A percentile compares a stretch with the other conserved stretches of the same genome.
These are phyloP conservation scores for Neonectria faginata DNA, from an alignment of 2,329 filamentous ascomycete species.

Conservation along the genomic window DNA sequence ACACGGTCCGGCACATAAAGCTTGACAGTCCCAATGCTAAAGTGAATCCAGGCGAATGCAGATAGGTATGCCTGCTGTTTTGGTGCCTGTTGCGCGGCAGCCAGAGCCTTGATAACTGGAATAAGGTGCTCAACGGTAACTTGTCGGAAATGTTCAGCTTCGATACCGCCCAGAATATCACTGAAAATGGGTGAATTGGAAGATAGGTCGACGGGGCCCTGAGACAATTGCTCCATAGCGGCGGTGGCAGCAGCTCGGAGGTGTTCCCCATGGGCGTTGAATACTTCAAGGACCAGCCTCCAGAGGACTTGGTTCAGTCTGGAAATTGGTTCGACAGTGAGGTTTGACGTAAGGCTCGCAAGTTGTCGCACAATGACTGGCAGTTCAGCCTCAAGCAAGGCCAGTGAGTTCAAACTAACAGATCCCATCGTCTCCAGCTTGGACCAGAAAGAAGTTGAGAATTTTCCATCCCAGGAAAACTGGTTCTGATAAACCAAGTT, in stretches of 20 bases:
- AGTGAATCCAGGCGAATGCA: slow-evolving; percentile 76
- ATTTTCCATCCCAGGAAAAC: slow-evolving; percentile 56
- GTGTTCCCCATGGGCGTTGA: slow-evolving; percentile 53
- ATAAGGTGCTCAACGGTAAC: slow-evolving; percentile 58
- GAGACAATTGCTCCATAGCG: slow-evolving; percentile 39
- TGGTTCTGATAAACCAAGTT: slow-evolving; percentile 56
- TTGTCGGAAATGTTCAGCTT: slow-evolving; percentile 52
- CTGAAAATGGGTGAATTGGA: slow-evolving; percentile 34
- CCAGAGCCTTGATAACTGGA: slow-evolving; percentile 59
- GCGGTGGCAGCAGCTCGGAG: slow-evolving; percentile 47
- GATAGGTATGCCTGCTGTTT: slow-evolving; percentile 48
- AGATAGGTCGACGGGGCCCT: slow-evolving; percentile 19
- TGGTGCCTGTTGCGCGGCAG: slow-evolving; percentile 40
- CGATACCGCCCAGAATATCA: slow-evolving; percentile 41
- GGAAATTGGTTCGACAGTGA: slow-evolving; percentile 62
- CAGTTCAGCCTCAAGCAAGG: slow-evolving; percentile 73
- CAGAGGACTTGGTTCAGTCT: slow-evolving; percentile 63
- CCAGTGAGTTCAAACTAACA: slow-evolving; percentile 70
- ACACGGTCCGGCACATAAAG: slow-evolving; percentile 88
- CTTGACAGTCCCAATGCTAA: slow-evolving; percentile 78
- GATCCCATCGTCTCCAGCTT: slow-evolving; percentile 64
- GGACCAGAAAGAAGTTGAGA: slow-evolving; percentile 62
- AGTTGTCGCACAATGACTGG: slow-evolving; percentile 69
- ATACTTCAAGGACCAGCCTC: slow-evolving; percentile 57
- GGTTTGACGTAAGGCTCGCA: slow-evolving; percentile 59